Base-by-base conservation (phyloP, 352 stramenopile genomes). In the Phytophthora sp. region DNA sequence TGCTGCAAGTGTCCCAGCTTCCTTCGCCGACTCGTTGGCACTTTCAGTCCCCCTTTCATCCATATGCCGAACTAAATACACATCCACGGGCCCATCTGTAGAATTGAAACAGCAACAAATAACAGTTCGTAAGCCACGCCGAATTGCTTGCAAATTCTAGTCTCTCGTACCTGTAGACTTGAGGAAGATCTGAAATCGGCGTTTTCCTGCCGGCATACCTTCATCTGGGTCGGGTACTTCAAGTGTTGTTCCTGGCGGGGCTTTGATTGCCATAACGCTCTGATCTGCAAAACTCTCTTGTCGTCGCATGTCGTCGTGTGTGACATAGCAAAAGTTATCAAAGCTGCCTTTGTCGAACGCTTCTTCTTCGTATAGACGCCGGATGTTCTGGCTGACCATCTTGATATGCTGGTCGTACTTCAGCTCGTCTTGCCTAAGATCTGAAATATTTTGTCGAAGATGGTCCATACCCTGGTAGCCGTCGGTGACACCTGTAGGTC, bases 141-240 rank as follows among this genome's bases (percentile, higher is more conserved):
- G 11, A 23, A 50, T 29, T 26, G 21, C 24, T 41, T 20, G 3
- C 39, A 38, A 57, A 44, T 23, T 61, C 49, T 30, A 63, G 38
- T 23, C 18, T 69, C 6, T 44, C 57, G 13, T 56, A 93, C 85
- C 85, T 76, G 82, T 88, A 33, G 83, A 94, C 62, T 96, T 95
- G n/a, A 99, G 73, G 39, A 96, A 98, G 60, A 99, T 97, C 72
- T 99, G 90, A 74, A 96, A 99, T 35, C 90, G 87, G 47, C 93
- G 78, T 35, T 91, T 89, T 16, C 93, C 93, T 18, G 69, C 71
- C 16, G 84, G 76, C 88, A 98, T 98, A n/a, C 90, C 94, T 75
- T 98, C 90, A 54, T 98, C 93, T 7, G 93, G 94, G 65, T 98
- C 89, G 15, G 94, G 96, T 5, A 98, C 94, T 73, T 98, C 96